phyloP scores from a whole-genome alignment of 257 asterid species.

The Oldenlandia corymbosa region DNA sequence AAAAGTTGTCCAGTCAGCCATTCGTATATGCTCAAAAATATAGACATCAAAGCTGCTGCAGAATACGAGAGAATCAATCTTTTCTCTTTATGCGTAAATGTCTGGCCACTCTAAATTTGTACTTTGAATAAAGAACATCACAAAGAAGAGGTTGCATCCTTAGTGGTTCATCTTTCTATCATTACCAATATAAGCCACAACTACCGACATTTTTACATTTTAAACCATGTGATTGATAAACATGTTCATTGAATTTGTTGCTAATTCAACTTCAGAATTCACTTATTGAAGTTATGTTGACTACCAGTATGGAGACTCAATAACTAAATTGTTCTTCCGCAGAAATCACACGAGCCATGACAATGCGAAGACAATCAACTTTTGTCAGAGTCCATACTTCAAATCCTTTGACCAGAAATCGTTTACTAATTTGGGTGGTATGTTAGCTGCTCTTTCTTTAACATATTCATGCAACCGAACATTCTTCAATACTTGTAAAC shows the following conservation, averaged over 20 bases:
- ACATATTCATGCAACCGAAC: slow-evolving; percentile 10
- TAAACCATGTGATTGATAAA: not conserved
- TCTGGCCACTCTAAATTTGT: not conserved
- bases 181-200: not conserved
- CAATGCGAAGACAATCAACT: slow-evolving; percentile 77
- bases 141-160: not conserved
- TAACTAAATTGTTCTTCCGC: slow-evolving; percentile 15
- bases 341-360: slow-evolving; percentile 68
- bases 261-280: not conserved
- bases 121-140: slow-evolving; percentile 1
- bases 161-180: not conserved
- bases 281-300: not conserved
- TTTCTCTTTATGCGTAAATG: not conserved
- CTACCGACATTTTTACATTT: not conserved
- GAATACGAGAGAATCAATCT: not conserved
- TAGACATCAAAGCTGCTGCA: not conserved
- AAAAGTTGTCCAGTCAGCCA: not conserved
- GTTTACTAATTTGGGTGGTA: slow-evolving; percentile 85
- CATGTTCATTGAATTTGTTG: not conserved
- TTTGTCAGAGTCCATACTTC: slow-evolving; percentile 84
- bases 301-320: not conserved
- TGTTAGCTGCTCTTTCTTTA: slow-evolving; percentile 14
- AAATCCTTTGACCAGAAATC: slow-evolving; percentile 57
- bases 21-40: not conserved
- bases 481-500: not conserved